Base-by-base conservation (phyloP, 1,284 basidiomycete genomes). In the Paramarasmius palmivorus region DNA sequence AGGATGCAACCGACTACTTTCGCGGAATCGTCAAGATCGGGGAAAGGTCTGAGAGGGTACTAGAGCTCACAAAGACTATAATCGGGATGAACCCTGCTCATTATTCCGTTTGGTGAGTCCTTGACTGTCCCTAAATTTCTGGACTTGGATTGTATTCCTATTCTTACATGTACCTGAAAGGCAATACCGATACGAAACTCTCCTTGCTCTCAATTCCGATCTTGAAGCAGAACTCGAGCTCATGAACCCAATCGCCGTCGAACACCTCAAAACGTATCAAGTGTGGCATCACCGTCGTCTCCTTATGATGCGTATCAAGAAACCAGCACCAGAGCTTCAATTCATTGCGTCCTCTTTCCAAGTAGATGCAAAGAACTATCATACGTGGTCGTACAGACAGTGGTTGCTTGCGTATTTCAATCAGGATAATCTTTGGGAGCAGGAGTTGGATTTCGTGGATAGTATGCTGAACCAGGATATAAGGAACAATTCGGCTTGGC, bases 401-500 rank as follows among this genome's bases (percentile, higher is more conserved):
- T 96, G 92, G 91, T 70, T 93, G 10, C 82, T 95, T 48, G 85
- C 87, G n/a, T 84, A 89, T 66, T 93, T 93, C 70, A 81, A 86
- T 60, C 76, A 84, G 46, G 79, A 84, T 37, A 71, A 72, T 37
- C 67, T 95, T 38, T 98, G 95, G 95, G 71, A 66, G 0, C 80
- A 77, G 12, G 96, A 98, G 71, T 72, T 90, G 17, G 77, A 77
- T 23, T 97, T 92, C 68, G 82, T 91, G 49, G 89, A 95, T 58
- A 67, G 70, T 52, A 81, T 98, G 75, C 68, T 98, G 23, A 74
- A 76, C 5, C 71, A 79, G 20, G 96, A 99, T 68, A 78, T 96
- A 36, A 74, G 95, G 62, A 99, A 99, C 69, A 99, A 99, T 67
- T 95, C 92, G 39, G 97, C 93, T 14, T 99, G 96, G 96, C 93